Percentiles rank a stretch among this genome's conserved stretches.
phyloP scores from a whole-genome alignment of 257 asterid species.

The Ilex asprella region DNA sequence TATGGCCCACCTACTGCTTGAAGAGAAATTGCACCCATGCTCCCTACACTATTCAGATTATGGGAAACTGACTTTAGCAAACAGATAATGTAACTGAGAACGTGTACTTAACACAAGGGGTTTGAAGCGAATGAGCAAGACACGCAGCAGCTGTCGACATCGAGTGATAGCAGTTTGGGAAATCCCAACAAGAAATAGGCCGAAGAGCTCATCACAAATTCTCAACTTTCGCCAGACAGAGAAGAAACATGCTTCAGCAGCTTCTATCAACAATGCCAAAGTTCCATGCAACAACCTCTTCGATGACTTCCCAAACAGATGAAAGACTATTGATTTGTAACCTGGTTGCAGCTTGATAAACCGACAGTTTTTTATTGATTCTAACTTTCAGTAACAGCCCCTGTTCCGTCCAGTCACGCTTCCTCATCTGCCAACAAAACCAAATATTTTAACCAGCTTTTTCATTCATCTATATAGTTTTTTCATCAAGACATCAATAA shows the following conservation, averaged over 20 bases:
- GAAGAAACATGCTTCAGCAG: slow-evolving; percentile 78
- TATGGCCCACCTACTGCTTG: slow-evolving; percentile 97
- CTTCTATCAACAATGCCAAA: slow-evolving; percentile 73
- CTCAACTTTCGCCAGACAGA: slow-evolving; percentile 89
- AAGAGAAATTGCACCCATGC: slow-evolving; percentile 63
- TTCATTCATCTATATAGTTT: slow-evolving; percentile 4
- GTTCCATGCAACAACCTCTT: slow-evolving; percentile 87
- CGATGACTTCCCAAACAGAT: slow-evolving; percentile 75
- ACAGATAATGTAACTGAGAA: slow-evolving; percentile 54
- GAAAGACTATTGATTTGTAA: slow-evolving; percentile 72
- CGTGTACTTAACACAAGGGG: slow-evolving; percentile 84
- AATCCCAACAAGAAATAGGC: slow-evolving; percentile 80
- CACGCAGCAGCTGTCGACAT: slow-evolving; percentile 88
- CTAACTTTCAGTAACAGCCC: slow-evolving; percentile 80
- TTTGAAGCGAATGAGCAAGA: slow-evolving; percentile 82
- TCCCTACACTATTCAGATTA: slow-evolving; percentile 71
- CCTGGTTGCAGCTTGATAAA: slow-evolving; percentile 74
- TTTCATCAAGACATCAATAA: neutral
- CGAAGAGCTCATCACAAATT: slow-evolving; percentile 90
- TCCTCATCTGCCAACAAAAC: slow-evolving; percentile 58
- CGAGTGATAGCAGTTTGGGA: slow-evolving; percentile 80
- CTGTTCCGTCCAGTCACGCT: slow-evolving; percentile 91
- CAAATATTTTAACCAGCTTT: slow-evolving; percentile 23
- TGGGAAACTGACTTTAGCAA: slow-evolving; percentile 61
- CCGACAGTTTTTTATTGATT: slow-evolving; percentile 73